A percentile compares a stretch with the other conserved stretches of the same genome.
Conservation (phyloP, 108 stramenopile species). For the Fragilaria crotonensis region DNA sequence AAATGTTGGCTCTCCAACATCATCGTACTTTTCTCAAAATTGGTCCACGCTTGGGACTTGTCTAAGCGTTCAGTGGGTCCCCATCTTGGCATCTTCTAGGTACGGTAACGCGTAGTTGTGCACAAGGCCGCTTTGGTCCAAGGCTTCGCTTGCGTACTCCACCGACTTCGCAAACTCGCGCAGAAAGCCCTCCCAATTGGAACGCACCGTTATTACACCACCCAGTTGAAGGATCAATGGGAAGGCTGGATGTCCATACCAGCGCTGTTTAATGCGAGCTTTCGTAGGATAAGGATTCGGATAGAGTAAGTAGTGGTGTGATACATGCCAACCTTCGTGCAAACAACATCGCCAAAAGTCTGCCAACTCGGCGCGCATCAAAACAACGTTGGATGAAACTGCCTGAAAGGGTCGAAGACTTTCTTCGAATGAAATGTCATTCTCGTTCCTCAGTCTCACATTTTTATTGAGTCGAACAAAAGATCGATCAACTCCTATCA, state of each 20-base stretch:
- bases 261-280: slow-evolving; percentile 52
- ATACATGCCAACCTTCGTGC: slow-evolving; percentile 15
- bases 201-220: slow-evolving; percentile 43
- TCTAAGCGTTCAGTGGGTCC: slow-evolving; percentile 9
- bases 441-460: background rate
- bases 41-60: slow-evolving; percentile 16
- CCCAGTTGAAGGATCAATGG: slow-evolving; percentile 52
- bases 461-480: slow-evolving; percentile 52
- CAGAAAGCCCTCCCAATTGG: slow-evolving; percentile 74
- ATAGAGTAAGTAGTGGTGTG: slow-evolving; percentile 73
- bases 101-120: slow-evolving; percentile 17
- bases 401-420: background rate
- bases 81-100: slow-evolving; percentile 7
- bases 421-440: background rate
- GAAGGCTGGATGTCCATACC: slow-evolving; percentile 86
- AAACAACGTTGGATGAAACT: slow-evolving; percentile 23
- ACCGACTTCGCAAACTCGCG: slow-evolving; percentile 51
- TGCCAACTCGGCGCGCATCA: slow-evolving; percentile 75
- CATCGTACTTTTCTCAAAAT: slow-evolving; percentile 40
- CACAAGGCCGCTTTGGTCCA: too few species aligned
- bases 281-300: slow-evolving; percentile 92
- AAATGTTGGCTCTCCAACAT: slow-evolving; percentile 20
- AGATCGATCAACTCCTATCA: slow-evolving; percentile 86
- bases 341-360: slow-evolving; percentile 77
- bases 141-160: slow-evolving; percentile 4